Percentiles rank a stretch among this genome's conserved stretches.
Conservation (phyloP, 805 yeast species). For the Kodamaea lidongshanica region DNA sequence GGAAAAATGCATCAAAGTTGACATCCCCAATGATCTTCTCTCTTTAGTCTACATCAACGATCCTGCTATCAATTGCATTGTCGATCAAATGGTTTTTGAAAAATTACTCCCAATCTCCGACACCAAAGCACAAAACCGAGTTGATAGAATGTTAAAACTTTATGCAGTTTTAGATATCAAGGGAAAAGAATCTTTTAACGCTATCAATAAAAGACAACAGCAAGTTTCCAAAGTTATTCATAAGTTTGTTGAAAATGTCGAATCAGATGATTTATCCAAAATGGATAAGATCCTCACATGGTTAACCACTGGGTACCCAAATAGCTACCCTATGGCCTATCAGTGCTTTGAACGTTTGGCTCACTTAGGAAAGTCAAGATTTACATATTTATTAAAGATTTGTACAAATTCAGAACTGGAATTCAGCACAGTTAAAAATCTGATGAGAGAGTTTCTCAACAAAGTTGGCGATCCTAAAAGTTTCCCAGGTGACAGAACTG, state of each 20-base stretch:
- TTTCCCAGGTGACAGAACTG: conserved; percentile 27
- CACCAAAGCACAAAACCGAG: conserved; percentile 40
- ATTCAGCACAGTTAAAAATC: conserved; percentile 51
- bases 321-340: conserved; percentile 34
- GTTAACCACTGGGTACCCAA: conserved; percentile 56
- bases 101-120: conserved; percentile 51
- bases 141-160: conserved; percentile 47
- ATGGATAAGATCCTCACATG: conserved; percentile 54
- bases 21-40: conserved; percentile 62
- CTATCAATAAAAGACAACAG: conserved; percentile 64
- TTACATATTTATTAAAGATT: conserved; percentile 47
- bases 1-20: conserved; percentile 27
- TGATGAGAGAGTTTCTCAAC: conserved; percentile 56
- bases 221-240: conserved; percentile 48
- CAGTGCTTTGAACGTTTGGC: conserved; percentile 48
- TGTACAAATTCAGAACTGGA: conserved; percentile 55
- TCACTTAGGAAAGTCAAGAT: conserved; percentile 52
- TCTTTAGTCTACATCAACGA: conserved; percentile 72
- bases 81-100: conserved; percentile 58
- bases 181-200: conserved; percentile 58
- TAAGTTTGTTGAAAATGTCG: conserved; percentile 46
- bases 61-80: conserved; percentile 53
- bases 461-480: conserved; percentile 50
- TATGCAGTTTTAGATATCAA: conserved; percentile 47
- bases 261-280: conserved; percentile 29